phyloP scores from a whole-genome alignment of 306 rosid genomes.

The Gleditsia sinensis region DNA sequence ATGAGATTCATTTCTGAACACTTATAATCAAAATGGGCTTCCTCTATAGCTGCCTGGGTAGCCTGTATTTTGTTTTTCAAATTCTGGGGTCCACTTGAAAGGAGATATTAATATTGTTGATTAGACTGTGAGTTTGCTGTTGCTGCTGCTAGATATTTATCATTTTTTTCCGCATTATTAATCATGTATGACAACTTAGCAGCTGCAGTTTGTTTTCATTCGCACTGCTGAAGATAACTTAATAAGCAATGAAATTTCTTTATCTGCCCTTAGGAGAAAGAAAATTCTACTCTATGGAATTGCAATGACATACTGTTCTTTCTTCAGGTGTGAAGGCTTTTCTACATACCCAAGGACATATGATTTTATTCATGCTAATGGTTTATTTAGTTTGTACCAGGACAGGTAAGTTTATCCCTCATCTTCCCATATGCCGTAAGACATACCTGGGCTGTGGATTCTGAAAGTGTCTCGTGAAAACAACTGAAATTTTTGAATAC shows the following conservation, averaged over 20 bases:
- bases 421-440: slow-evolving; percentile 9
- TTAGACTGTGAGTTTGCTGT: too few relatives aligned
- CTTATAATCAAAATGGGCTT: too few relatives aligned
- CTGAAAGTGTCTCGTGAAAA: background rate
- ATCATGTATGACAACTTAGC: slow-evolving; percentile 6
- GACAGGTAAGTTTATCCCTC: slow-evolving; percentile 60
- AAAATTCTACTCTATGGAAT: slow-evolving; percentile 4
- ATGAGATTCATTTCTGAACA: slow-evolving; percentile 14
- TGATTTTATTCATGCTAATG: slow-evolving; percentile 85
- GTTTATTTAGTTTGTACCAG: slow-evolving; percentile 76
- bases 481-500: background rate
- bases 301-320: slow-evolving; percentile 29
- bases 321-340: slow-evolving; percentile 97
- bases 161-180: too few relatives aligned
- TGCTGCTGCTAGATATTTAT: too few relatives aligned
- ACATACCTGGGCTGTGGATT: slow-evolving; percentile 2
- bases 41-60: too few relatives aligned
- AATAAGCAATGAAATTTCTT: slow-evolving; percentile 11
- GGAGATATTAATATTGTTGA: too few relatives aligned
- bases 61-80: too few relatives aligned
- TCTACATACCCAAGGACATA: slow-evolving; percentile 98
- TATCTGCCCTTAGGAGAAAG: slow-evolving; percentile 9
- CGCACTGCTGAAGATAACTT: background rate
- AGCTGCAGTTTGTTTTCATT: background rate
- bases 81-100: too few relatives aligned